Evolutionary conservation across 768 basidiomycete species (phyloP), one percentile per base, ranked within the genome.

Genomic region (Rhodosporidiobolus sp.): DNA sequence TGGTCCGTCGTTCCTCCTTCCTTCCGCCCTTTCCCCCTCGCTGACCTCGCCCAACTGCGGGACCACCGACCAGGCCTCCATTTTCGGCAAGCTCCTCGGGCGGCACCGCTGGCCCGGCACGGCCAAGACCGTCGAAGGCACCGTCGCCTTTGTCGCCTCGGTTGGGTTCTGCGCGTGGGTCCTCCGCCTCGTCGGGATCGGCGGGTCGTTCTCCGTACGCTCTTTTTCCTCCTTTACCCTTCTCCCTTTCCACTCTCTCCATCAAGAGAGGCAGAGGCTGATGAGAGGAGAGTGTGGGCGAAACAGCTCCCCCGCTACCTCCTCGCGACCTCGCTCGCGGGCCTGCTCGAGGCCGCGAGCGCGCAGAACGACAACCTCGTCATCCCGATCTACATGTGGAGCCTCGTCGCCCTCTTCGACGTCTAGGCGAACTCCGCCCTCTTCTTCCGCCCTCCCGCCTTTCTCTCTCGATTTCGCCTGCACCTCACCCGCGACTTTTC

Each of bases 341-440:
- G 88, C 5, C 80, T 91, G 54, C 84, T 98, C 75, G 96, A 99
- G 82, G 96, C 93, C 24, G 81, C 94, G 67, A 92, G 92, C 28
- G 89, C 89, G 79, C 96, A 99, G 82, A 98, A 98, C 82, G 96
- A 99, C 82, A 99, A 99, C 82, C 84, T 99, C 76, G 92, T 91
- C 53, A 84, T 99, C 73, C 95, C 96, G n/a, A 82, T 98, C 81
- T 98, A 90, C 81, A 88, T 94, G 84, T 99, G 94, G 93, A 90
- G 90, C 79, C 84, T 92, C 82, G 83, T 93, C 46, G 88, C 88
- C 45, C 81, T 93, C 61, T 83, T 85, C 12, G 84, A 83, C 64
- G 83, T 85, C 26, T 83, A 61, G 60, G n/a, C n/a, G n/a, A n/a
- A n/a, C n/a, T n/a, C n/a, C n/a, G n/a, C n/a, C n/a, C n/a, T n/a